Evolutionary conservation across 1,284 basidiomycete genomes (phyloP).

Genomic region (Hemileia vastatrix): DNA sequence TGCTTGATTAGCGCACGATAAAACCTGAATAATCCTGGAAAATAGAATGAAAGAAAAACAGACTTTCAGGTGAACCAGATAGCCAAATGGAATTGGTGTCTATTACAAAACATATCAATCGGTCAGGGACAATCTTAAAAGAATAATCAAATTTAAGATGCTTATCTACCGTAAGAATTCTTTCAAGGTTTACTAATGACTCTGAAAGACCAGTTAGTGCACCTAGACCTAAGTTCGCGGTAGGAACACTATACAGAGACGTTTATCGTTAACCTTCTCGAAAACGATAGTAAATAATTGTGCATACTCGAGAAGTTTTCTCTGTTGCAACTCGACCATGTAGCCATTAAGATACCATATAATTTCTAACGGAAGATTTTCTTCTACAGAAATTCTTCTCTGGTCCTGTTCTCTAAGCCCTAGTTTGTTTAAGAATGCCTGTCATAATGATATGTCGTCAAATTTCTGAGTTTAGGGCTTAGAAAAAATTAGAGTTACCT

Average conservation of each 20-base stretch:
- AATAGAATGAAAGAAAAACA: too few species aligned
- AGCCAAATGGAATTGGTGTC: constrained; percentile 21
- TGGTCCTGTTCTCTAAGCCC: constrained; percentile 1
- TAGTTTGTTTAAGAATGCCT: constrained; percentile 5
- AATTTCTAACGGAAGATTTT: constrained; percentile 18
- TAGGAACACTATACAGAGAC: constrained; percentile 6
- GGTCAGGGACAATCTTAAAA: neutral
- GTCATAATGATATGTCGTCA: neutral
- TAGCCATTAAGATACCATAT: constrained; percentile 12
- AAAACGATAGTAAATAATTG: neutral
- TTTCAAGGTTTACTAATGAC: constrained; percentile 7
- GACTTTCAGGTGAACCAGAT: constrained; percentile 17
- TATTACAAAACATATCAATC: neutral
- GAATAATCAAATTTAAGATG: neutral
- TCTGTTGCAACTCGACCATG: constrained; percentile 5
- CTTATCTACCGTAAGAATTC: constrained; percentile 12
- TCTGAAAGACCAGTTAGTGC: constrained; percentile 9
- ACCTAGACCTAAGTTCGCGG: neutral
- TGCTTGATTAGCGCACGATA: too few species aligned
- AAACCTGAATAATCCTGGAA: too few species aligned
- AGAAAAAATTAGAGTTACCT: neutral
- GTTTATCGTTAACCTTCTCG: neutral
- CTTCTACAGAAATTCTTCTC: neutral
- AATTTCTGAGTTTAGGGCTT: neutral
- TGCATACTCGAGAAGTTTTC: constrained; percentile 10